Evolutionary conservation across 345 rosid genomes (phyloP).

Genomic region (Camelina hispida): DNA sequence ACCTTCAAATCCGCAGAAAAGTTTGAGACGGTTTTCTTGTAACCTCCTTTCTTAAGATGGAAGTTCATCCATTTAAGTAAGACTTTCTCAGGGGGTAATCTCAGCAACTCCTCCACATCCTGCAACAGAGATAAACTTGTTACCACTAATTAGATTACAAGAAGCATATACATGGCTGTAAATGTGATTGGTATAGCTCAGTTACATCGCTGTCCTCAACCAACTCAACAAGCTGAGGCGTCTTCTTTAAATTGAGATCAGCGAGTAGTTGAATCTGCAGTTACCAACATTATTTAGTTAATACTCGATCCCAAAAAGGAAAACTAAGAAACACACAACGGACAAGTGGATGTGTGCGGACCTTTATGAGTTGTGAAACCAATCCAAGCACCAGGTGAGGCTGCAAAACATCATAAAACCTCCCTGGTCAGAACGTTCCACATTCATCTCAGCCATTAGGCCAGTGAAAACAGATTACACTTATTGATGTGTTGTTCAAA

Average conservation of each 20-base stretch:
- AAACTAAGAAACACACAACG: neutral
- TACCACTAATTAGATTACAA: neutral
- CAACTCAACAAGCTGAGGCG: conserved; percentile 93
- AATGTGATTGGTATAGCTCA: conserved; percentile 23
- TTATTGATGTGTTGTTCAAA: conserved; percentile 6
- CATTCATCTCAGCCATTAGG: conserved; percentile 1
- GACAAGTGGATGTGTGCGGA: conserved; percentile 30
- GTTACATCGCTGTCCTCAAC: conserved; percentile 78
- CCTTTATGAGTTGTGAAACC: conserved; percentile 97
- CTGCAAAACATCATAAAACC: conserved; percentile 52
- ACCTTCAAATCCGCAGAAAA: conserved; percentile 93
- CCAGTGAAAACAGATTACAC: neutral
- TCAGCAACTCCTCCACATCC: conserved; percentile 92
- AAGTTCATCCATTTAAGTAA: conserved; percentile 91
- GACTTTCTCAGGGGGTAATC: conserved; percentile 89
- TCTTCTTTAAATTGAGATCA: conserved; percentile 90
- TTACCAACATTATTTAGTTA: conserved; percentile 19
- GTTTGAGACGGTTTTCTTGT: conserved; percentile 76
- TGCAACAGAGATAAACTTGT: conserved; percentile 42
- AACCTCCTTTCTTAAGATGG: conserved; percentile 89
- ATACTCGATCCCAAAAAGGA: neutral
- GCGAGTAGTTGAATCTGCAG: conserved; percentile 84
- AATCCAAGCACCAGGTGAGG: conserved; percentile 88
- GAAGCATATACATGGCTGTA: conserved; percentile 9
- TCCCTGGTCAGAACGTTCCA: neutral